Conservation (phyloP, 306 rosid species). For the Gynostemma pentaphyllum region DNA sequence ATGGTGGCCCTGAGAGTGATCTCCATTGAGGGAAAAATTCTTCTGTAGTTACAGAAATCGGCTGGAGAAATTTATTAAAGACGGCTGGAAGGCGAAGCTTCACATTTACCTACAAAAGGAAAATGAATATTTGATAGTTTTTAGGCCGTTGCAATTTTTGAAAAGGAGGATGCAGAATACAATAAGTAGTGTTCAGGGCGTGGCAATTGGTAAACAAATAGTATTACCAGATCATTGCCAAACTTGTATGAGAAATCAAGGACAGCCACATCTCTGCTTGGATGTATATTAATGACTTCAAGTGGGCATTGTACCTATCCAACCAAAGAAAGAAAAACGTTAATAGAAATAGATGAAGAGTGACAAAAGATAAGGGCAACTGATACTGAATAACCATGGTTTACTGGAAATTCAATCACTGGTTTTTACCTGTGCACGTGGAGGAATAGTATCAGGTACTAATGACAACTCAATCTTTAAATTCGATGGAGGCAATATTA, state of each 20-base stretch:
- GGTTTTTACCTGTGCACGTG: constrained; percentile 82
- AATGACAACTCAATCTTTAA: constrained; percentile 81
- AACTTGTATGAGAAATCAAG: constrained; percentile 95
- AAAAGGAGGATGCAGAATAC: neutral
- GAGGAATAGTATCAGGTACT: constrained; percentile 97
- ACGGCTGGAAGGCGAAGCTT: constrained; percentile 94
- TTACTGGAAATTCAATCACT: constrained; percentile 2
- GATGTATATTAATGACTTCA: constrained; percentile 74
- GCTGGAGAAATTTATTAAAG: constrained; percentile 84
- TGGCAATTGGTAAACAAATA: too few relatives aligned
- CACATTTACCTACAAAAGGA: constrained; percentile 50
- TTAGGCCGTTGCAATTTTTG: constrained; percentile 3
- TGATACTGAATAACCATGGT: neutral
- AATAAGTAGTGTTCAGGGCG: constrained; percentile 7
- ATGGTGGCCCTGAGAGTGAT: constrained; percentile 88
- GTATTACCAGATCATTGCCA: constrained; percentile 72
- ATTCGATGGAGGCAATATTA: constrained; percentile 80
- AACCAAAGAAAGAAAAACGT: too few relatives aligned
- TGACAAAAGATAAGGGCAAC: constrained; percentile 5
- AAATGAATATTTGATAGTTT: neutral
- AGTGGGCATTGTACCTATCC: constrained; percentile 95
- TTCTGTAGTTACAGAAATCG: constrained; percentile 65
- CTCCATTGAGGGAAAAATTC: constrained; percentile 98
- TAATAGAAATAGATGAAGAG: constrained; percentile 8
- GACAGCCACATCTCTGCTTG: constrained; percentile 96